Conservation (phyloP, 2,329 filamentous ascomycete genomes). For the Colletotrichum acutatum region DNA sequence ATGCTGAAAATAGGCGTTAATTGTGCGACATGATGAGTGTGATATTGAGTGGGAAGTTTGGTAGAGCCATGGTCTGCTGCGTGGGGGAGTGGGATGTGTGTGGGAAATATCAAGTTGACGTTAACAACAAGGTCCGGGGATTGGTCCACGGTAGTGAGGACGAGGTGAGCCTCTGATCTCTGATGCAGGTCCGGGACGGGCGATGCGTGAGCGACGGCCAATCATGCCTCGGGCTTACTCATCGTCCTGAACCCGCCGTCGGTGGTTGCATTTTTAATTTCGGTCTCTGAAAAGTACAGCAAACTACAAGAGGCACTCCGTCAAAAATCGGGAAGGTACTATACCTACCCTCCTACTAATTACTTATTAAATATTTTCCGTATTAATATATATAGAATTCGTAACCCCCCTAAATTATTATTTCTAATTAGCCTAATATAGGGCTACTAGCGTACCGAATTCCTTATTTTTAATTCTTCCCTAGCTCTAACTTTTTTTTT, state of each 20-base stretch:
- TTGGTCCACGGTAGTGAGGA: not conserved
- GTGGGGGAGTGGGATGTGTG: not conserved
- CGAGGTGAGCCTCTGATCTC: not conserved
- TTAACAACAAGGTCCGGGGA: constrained; percentile 26
- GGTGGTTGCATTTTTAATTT: too few species aligned
- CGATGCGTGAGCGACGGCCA: not conserved
- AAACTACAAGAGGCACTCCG: too few species aligned
- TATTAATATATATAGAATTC: too few species aligned
- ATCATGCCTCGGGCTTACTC: constrained; percentile 18
- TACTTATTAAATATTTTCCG: too few species aligned
- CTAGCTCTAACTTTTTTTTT: too few species aligned
- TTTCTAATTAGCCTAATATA: too few species aligned
- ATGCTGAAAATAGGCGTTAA: constrained; percentile 8
- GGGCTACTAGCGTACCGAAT: too few species aligned
- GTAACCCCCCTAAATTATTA: too few species aligned
- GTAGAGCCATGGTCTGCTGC: not conserved
- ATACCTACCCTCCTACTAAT: too few species aligned
- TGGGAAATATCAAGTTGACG: not conserved
- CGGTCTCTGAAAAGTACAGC: too few species aligned
- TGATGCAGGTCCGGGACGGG: not conserved
- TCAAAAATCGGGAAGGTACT: too few species aligned
- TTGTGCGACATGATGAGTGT: constrained; percentile 19
- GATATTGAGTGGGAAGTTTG: not conserved
- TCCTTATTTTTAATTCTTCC: too few species aligned
- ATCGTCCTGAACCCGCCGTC: not conserved